Evolutionary conservation across 2,329 filamentous ascomycete genomes (phyloP).

Genomic region (Chaetomiaceae sp.): DNA sequence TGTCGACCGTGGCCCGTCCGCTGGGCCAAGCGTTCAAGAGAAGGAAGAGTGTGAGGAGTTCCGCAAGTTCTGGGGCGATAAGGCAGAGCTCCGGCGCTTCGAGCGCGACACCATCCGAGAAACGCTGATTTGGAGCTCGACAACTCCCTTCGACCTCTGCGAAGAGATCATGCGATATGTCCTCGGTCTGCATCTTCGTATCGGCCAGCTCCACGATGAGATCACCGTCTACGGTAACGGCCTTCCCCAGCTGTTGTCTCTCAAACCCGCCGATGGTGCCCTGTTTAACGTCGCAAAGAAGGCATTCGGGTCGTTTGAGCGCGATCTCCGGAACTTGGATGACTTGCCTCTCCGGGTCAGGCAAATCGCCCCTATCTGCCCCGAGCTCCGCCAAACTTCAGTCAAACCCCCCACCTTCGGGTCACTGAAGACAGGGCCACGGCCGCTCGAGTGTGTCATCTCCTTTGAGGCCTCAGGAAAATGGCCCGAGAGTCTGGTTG

Average conservation of each 20-base stretch:
- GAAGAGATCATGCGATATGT: constrained; percentile 74
- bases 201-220: constrained; percentile 44
- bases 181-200: constrained; percentile 61
- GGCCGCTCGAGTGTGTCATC: constrained; percentile 70
- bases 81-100: constrained; percentile 87
- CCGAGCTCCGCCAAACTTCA: constrained; percentile 69
- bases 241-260: constrained; percentile 42
- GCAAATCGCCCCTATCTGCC: constrained; percentile 66
- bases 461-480: constrained; percentile 90
- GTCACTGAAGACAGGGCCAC: constrained; percentile 37
- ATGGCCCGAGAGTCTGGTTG: constrained; percentile 87
- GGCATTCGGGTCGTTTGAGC: constrained; percentile 67
- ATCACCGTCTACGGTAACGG: constrained; percentile 46
- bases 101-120: constrained; percentile 92
- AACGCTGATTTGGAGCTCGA: constrained; percentile 76
- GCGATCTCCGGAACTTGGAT: constrained; percentile 68
- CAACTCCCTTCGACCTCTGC: constrained; percentile 58
- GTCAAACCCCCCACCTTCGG: constrained; percentile 45
- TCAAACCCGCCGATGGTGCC: constrained; percentile 43
- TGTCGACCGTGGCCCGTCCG: constrained; percentile 78
- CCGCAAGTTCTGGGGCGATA: constrained; percentile 90
- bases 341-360: constrained; percentile 82
- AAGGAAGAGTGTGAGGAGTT: constrained; percentile 77
- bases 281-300: constrained; percentile 64
- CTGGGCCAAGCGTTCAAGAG: constrained; percentile 56